phyloP scores from a whole-genome alignment of 1,284 basidiomycete species.

The Phenoliferia sp. region DNA sequence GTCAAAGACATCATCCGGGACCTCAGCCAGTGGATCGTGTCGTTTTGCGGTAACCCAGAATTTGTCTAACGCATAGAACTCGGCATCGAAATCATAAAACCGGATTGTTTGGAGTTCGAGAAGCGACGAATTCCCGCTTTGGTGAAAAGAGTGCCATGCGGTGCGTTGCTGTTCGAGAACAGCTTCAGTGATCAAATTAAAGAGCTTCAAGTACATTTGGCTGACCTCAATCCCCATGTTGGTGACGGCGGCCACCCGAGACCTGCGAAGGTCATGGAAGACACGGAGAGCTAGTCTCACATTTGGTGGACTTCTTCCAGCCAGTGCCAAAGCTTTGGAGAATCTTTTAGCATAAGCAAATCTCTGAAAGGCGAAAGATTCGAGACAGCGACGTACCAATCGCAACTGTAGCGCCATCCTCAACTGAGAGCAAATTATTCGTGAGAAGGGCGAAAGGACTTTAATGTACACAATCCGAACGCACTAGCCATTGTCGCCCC shows the following conservation, averaged over 20 bases:
- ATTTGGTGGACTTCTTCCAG: neutral
- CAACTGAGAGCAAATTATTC: slow-evolving; percentile 8
- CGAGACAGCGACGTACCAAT: neutral
- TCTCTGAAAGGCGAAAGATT: neutral
- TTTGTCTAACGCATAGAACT: too few species aligned
- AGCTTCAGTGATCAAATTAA: too few species aligned
- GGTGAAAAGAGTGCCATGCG: too few species aligned
- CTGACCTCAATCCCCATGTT: slow-evolving; percentile 12
- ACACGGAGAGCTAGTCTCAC: slow-evolving; percentile 5
- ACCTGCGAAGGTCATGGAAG: slow-evolving; percentile 11
- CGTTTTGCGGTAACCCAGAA: too few species aligned
- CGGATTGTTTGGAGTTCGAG: too few species aligned
- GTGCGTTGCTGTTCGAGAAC: too few species aligned
- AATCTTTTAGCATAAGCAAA: neutral
- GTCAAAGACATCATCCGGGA: too few species aligned
- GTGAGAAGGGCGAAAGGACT: neutral
- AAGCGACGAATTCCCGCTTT: too few species aligned
- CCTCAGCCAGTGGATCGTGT: too few species aligned
- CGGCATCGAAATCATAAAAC: too few species aligned
- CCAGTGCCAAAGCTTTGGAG: slow-evolving; percentile 7
- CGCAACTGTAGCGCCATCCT: neutral
- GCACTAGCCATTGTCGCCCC: slow-evolving; percentile 20
- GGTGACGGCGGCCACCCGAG: slow-evolving; percentile 1
- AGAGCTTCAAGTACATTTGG: too few species aligned
- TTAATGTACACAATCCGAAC: slow-evolving; percentile 1